Evolutionary conservation across 2,329 filamentous ascomycete species (phyloP).

Genomic region (Sarocladium strictum): DNA sequence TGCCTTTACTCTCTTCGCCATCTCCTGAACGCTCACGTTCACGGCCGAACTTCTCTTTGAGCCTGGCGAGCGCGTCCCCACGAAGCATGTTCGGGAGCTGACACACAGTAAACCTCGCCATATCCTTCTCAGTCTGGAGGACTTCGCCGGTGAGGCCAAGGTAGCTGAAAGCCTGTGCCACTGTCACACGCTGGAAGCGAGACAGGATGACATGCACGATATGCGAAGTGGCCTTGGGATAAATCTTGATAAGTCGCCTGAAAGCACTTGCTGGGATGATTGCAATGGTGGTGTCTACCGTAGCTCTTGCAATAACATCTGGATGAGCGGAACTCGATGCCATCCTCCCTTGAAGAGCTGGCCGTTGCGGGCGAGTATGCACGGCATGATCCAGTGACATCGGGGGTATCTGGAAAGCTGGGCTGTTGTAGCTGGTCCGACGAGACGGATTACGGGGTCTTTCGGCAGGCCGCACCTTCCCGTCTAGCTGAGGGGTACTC

Average conservation of each 20-base stretch:
- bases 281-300: slow-evolving; percentile 94
- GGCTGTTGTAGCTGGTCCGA: not conserved
- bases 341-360: slow-evolving; percentile 34
- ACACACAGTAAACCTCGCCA: slow-evolving; percentile 87
- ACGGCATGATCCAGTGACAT: slow-evolving; percentile 58
- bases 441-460: not conserved
- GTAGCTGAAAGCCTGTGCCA: slow-evolving; percentile 92
- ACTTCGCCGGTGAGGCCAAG: slow-evolving; percentile 89
- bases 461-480: slow-evolving; percentile 11
- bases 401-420: slow-evolving; percentile 58
- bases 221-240: slow-evolving; percentile 92
- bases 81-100: slow-evolving; percentile 88
- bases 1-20: slow-evolving; percentile 79
- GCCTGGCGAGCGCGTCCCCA: slow-evolving; percentile 70
- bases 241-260: slow-evolving; percentile 82
- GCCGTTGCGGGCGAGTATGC: slow-evolving; percentile 23
- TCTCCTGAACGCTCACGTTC: slow-evolving; percentile 77
- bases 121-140: slow-evolving; percentile 83
- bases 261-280: slow-evolving; percentile 98
- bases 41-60: slow-evolving; percentile 88
- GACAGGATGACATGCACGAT: slow-evolving; percentile 98
- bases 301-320: slow-evolving; percentile 93
- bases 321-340: slow-evolving; percentile 78
- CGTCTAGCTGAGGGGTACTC: slow-evolving; percentile 32
- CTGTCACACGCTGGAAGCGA: slow-evolving; percentile 85